Evolutionary conservation across 345 rosid species (phyloP).

Genomic region (Populus euphratica): DNA sequence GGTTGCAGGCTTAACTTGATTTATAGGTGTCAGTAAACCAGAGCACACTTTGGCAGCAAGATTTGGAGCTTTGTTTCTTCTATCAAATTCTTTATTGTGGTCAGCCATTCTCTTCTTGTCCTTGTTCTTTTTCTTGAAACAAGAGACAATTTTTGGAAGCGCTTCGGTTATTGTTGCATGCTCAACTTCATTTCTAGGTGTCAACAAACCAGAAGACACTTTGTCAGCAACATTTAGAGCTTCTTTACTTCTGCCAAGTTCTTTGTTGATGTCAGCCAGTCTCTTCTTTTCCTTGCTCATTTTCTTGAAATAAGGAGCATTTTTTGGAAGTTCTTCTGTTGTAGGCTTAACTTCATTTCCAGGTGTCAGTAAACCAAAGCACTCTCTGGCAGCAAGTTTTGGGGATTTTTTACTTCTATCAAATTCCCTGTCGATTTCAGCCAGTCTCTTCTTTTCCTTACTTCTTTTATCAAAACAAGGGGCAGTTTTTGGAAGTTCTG

Average conservation of each 20-base stretch:
- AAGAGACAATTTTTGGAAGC: background rate
- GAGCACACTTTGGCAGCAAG: background rate
- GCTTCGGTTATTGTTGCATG: background rate
- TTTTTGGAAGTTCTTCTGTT: background rate
- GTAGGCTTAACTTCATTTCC: background rate
- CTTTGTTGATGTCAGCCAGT: background rate
- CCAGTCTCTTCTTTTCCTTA: background rate
- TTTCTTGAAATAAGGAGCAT: background rate
- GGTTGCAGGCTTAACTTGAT: background rate
- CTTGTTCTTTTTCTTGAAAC: conserved; percentile 11
- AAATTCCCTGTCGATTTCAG: background rate
- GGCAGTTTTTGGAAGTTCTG: background rate
- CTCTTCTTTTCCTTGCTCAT: conserved; percentile 9
- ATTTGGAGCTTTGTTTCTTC: background rate
- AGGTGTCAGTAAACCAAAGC: background rate
- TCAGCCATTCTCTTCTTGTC: background rate
- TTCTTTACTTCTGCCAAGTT: no score
- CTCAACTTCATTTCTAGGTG: background rate
- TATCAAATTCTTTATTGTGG: background rate
- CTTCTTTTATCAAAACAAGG: no score
- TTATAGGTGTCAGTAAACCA: background rate
- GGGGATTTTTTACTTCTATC: background rate
- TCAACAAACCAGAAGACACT: background rate
- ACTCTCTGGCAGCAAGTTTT: background rate
- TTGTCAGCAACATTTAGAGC: no score